These are phyloP conservation scores for Termitomyces sp. DNA, from an alignment of 768 basidiomycete genomes.

Conservation along the genomic window DNA sequence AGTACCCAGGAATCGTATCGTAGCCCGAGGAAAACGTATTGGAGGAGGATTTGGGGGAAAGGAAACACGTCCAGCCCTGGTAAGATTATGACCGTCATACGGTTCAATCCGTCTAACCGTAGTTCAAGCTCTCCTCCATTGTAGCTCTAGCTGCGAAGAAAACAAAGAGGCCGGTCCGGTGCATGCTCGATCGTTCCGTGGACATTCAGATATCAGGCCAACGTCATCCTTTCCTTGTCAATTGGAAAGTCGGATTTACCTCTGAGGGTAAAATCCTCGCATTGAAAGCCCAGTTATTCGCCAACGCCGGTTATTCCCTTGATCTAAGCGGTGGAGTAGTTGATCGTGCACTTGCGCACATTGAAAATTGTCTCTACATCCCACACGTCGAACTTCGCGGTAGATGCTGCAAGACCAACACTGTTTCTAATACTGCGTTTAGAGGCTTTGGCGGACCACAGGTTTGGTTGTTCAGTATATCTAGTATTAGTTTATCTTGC, in stretches of 20 bases:
- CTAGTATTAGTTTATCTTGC: background rate
- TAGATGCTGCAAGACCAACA: conserved; percentile 11
- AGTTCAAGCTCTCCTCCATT: conserved; percentile 9
- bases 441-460: conserved; percentile 13
- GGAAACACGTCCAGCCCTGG: conserved; percentile 9
- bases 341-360: conserved; percentile 11
- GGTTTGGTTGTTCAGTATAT: background rate
- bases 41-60: conserved; percentile 14
- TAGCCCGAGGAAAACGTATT: conserved; percentile 10
- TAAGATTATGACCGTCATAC: background rate
- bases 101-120: background rate
- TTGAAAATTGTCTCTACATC: conserved; percentile 14
- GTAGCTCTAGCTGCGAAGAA: conserved; percentile 12
- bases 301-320: conserved; percentile 13
- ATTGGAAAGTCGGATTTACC: conserved; percentile 14
- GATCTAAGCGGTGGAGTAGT: conserved; percentile 14
- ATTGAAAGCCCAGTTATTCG: conserved; percentile 7
- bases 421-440: conserved; percentile 13
- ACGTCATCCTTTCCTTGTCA: conserved; percentile 11
- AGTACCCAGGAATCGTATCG: conserved; percentile 12
- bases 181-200: conserved; percentile 13
- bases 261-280: conserved; percentile 9
- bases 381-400: conserved; percentile 11
- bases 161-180: conserved; percentile 11
- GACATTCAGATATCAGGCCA: conserved; percentile 14